Conservation (phyloP, 352 stramenopile genomes). For the Phytophthora meadii region DNA sequence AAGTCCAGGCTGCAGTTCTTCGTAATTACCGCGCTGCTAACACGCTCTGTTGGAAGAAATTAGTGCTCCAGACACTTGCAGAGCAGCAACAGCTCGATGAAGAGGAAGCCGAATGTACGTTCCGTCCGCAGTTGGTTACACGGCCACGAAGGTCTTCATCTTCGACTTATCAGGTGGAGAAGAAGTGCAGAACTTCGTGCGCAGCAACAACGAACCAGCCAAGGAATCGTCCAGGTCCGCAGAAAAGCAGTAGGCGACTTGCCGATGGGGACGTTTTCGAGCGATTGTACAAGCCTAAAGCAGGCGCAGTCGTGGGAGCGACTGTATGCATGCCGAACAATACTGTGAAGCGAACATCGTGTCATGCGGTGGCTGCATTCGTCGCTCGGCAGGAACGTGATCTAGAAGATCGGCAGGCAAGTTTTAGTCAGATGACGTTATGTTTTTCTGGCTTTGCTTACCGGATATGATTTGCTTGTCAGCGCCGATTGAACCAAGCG, state of each 20-base stretch:
- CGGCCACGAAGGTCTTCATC: slow-evolving; percentile 3
- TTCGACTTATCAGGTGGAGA: background rate
- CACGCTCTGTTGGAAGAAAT: slow-evolving; percentile 46
- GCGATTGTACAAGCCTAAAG: slow-evolving; percentile 21
- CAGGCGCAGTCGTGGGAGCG: background rate
- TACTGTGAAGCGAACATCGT: slow-evolving; percentile 5
- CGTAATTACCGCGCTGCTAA: slow-evolving; percentile 47
- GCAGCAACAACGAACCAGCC: background rate
- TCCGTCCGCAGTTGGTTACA: slow-evolving; percentile 37
- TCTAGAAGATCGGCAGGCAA: slow-evolving; percentile 19
- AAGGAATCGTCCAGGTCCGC: background rate
- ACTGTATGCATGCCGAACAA: background rate
- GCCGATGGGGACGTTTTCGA: slow-evolving; percentile 34
- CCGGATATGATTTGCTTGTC: background rate
- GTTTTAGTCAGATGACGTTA: no score
- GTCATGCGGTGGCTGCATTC: slow-evolving; percentile 28
- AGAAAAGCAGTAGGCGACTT: background rate
- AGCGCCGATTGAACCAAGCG: slow-evolving; percentile 11
- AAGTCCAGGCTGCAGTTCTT: slow-evolving; percentile 37
- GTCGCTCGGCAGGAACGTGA: slow-evolving; percentile 37
- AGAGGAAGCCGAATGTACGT: slow-evolving; percentile 44
- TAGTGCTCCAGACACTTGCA: slow-evolving; percentile 26
- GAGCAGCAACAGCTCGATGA: slow-evolving; percentile 35
- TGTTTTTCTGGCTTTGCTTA: no score
- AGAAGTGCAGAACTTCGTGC: slow-evolving; percentile 6